Evolutionary conservation across 257 asterid genomes (phyloP).

Genomic region (Lycium barbarum): DNA sequence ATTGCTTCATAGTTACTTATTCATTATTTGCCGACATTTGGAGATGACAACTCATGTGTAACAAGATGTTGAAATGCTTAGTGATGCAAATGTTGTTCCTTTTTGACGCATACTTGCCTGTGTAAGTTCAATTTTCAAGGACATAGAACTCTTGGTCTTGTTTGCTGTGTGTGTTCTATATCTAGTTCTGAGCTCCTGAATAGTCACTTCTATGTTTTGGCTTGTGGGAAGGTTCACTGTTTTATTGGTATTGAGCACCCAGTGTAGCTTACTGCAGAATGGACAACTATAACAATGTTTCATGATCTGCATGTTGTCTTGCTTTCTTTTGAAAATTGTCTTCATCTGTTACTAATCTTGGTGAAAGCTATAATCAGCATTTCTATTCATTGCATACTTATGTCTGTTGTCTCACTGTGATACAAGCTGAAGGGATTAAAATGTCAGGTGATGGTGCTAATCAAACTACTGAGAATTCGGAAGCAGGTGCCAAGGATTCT

Average conservation of each 20-base stretch:
- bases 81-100: neutral
- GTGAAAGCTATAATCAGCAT: neutral
- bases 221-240: neutral
- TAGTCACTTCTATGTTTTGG: neutral
- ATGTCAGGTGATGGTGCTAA: constrained; percentile 46
- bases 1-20: constrained; percentile 10
- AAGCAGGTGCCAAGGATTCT: constrained; percentile 39
- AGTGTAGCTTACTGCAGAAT: neutral
- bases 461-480: constrained; percentile 28
- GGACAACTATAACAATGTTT: neutral
- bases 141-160: neutral
- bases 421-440: constrained; percentile 6
- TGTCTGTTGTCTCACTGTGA: neutral
- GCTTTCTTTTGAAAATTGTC: neutral
- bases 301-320: neutral
- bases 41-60: neutral
- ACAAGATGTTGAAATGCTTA: neutral
- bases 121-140: neutral
- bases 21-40: neutral
- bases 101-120: neutral
- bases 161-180: neutral
- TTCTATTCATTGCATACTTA: neutral
- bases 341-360: neutral
- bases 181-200: neutral
- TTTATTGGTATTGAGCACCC: constrained; percentile 3